A percentile compares a stretch with the other conserved stretches of the same genome.
These are phyloP conservation scores for Parasarocladium wereldwijsianum DNA, from an alignment of 2,329 filamentous ascomycete species.

Conservation along the genomic window DNA sequence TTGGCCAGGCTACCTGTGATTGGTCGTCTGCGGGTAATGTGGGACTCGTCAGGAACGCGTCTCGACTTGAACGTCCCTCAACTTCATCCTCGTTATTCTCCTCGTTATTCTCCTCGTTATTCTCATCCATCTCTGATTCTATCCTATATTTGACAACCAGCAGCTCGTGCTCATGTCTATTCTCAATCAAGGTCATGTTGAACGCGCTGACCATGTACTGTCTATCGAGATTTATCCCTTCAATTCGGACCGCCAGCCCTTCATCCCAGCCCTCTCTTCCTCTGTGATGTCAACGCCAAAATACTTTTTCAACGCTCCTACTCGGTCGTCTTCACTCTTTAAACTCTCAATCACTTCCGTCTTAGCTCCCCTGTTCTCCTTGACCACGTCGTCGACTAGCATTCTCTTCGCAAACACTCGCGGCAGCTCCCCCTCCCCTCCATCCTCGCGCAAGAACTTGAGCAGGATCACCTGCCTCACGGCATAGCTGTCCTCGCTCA, in stretches of 20 bases:
- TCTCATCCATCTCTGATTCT: no score
- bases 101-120: no score
- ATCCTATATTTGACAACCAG: no score
- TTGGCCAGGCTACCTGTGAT: constrained; percentile 8
- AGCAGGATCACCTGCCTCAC: constrained; percentile 35
- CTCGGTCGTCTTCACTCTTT: constrained; percentile 35
- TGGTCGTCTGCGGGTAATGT: constrained; percentile 8
- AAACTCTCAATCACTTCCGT: constrained; percentile 31
- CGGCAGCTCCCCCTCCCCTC: constrained; percentile 25
- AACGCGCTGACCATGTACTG: no score
- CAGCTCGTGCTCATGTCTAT: no score
- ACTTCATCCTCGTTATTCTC: no score
- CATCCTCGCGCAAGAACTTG: constrained; percentile 32
- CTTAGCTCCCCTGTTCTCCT: constrained; percentile 35
- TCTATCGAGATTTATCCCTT: constrained; percentile 5
- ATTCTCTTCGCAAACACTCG: constrained; percentile 37
- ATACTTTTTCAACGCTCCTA: constrained; percentile 32
- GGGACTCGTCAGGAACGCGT: no score
- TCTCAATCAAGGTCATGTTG: no score
- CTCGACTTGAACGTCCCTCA: no score
- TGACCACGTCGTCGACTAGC: constrained; percentile 34
- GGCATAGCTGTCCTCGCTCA: constrained; percentile 34
- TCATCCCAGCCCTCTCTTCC: constrained; percentile 34
- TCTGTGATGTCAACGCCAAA: constrained; percentile 36
- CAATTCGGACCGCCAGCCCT: constrained; percentile 32